Percentiles rank a stretch among this genome's conserved stretches.
Evolutionary conservation across 306 rosid genomes (phyloP).

Genomic region (Lathyrus sativus): DNA sequence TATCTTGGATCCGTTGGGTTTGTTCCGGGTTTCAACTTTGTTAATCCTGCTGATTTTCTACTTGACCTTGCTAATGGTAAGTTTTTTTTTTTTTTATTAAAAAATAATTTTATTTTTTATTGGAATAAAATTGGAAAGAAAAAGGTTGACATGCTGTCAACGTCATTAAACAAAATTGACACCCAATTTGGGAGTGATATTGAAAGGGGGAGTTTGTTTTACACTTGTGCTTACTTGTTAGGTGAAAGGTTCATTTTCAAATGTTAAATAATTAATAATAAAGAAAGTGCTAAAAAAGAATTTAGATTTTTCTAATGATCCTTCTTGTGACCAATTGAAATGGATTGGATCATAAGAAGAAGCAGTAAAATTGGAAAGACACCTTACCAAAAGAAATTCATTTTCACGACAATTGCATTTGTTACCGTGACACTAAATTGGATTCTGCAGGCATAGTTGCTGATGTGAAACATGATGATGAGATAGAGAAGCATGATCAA

Average conservation of each 20-base stretch:
- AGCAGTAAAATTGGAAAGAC: constrained; percentile 37
- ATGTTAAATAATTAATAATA: constrained; percentile 23
- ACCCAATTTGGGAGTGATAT: constrained; percentile 15
- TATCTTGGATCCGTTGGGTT: constrained; percentile 66
- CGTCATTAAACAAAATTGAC: constrained; percentile 31
- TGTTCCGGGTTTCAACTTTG: constrained; percentile 59
- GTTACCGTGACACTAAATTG: background rate
- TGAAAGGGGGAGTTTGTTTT: constrained; percentile 34
- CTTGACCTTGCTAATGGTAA: constrained; percentile 92
- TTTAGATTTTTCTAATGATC: constrained; percentile 19
- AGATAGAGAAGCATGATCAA: constrained; percentile 51
- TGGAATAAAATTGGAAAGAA: background rate
- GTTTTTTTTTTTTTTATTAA: background rate
- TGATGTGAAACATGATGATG: constrained; percentile 67
- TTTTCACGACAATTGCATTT: too few relatives aligned
- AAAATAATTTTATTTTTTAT: background rate
- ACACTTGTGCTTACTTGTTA: constrained; percentile 37
- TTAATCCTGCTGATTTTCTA: constrained; percentile 86
- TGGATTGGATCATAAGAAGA: constrained; percentile 35
- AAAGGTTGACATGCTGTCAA: constrained; percentile 42
- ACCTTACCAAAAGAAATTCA: background rate
- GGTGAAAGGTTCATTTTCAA: constrained; percentile 45
- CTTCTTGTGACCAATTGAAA: constrained; percentile 36
- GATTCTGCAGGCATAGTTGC: constrained; percentile 64
- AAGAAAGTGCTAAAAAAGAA: constrained; percentile 17